phyloP scores from a whole-genome alignment of 306 rosid species.

The Citrullus mucosospermus region DNA sequence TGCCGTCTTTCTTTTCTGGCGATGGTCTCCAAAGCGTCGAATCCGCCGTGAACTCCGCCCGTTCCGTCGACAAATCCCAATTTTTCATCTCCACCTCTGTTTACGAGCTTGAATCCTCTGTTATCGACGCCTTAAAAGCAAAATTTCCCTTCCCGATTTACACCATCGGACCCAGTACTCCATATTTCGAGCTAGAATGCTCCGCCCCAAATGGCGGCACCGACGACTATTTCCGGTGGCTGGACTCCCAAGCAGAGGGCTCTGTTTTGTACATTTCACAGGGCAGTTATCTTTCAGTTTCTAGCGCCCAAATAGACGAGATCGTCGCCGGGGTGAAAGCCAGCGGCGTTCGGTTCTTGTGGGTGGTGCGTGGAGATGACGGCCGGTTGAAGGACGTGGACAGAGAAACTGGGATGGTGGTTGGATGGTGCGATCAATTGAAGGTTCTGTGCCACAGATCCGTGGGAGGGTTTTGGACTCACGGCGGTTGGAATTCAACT shows the following conservation, averaged over 20 bases:
- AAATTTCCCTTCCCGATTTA: conserved; percentile 14
- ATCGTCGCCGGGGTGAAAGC: conserved; percentile 14
- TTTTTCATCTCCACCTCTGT: conserved; percentile 17
- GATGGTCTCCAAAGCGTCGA: background rate
- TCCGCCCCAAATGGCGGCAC: background rate
- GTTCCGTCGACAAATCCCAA: conserved; percentile 8
- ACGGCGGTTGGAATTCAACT: conserved; percentile 33
- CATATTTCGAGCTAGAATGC: conserved; percentile 2
- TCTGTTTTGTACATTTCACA: conserved; percentile 29
- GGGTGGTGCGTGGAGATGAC: conserved; percentile 18
- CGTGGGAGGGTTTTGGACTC: conserved; percentile 24
- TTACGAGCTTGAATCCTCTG: conserved; percentile 23
- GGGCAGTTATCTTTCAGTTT: conserved; percentile 27
- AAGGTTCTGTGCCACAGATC: conserved; percentile 29
- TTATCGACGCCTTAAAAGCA: conserved; percentile 8
- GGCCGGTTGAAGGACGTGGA: background rate
- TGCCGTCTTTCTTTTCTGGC: conserved; percentile 1
- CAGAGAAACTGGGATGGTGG: conserved; percentile 15
- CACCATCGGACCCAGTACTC: conserved; percentile 22
- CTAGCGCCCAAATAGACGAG: conserved; percentile 24
- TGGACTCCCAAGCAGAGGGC: conserved; percentile 16
- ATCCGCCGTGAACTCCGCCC: background rate
- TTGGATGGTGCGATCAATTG: conserved; percentile 36
- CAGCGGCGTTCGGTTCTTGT: conserved; percentile 26
- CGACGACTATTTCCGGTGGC: conserved; percentile 14